Conservation (phyloP, 352 stramenopile species). For the Pythium dissotocum region DNA sequence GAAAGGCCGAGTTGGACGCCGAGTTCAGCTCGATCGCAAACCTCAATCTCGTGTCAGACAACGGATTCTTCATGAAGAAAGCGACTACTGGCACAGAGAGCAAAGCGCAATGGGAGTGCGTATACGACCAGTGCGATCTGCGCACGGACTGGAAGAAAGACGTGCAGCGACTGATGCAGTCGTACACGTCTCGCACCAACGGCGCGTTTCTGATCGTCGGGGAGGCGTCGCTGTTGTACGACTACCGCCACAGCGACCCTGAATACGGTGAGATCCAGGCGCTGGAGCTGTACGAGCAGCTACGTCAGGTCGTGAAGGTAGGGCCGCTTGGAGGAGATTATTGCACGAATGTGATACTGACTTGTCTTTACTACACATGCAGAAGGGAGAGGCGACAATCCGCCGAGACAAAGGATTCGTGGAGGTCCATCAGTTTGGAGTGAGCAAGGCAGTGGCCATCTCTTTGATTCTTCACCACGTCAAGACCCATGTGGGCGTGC, state of each 20-base stretch:
- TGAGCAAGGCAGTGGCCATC: conserved; percentile 64
- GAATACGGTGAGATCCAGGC: conserved; percentile 99
- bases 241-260: conserved; percentile 97
- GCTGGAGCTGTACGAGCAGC: conserved; percentile 89
- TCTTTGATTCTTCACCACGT: conserved; percentile 54
- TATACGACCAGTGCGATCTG: conserved; percentile 51
- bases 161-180: conserved; percentile 95
- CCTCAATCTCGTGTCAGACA: conserved; percentile 68
- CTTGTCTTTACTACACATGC: conserved; percentile 45
- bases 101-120: conserved; percentile 46
- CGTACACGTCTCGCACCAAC: conserved; percentile 96
- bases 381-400: conserved; percentile 65
- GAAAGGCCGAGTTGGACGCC: conserved; percentile 39
- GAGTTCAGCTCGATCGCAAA: conserved; percentile 39
- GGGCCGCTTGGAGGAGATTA: conserved; percentile 13
- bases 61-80: conserved; percentile 67
- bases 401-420: conserved; percentile 67
- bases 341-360: background rate
- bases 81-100: conserved; percentile 7
- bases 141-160: conserved; percentile 94
- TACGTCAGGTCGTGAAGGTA: conserved; percentile 94
- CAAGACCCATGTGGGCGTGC: conserved; percentile 54
- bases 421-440: conserved; percentile 72
- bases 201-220: conserved; percentile 97
- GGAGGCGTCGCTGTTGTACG: conserved; percentile 96